Base-by-base conservation (phyloP, 2,329 filamentous ascomycete species). In the Thermoascus crustaceus region DNA sequence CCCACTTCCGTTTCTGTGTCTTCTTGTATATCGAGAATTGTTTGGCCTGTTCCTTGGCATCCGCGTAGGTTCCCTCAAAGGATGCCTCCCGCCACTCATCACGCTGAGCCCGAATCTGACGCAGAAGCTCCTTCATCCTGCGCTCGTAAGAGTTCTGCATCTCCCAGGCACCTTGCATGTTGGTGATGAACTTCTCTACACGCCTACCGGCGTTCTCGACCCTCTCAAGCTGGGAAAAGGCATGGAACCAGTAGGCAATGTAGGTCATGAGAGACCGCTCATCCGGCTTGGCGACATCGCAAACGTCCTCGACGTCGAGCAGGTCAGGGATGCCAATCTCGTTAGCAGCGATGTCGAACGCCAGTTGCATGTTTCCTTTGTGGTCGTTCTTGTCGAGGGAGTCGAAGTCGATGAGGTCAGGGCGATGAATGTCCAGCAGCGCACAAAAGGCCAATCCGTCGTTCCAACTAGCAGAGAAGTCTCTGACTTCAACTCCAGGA, bases 231-330 rank as follows among this genome's bases (percentile, higher is more conserved):
- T 96, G 89, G 19, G 89, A 96, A 60, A 98, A 98, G 50, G 91
- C 91, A 58, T 98, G 91, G 73, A 98, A 98, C 91, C 91, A 98
- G 69, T 98, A 98, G 45, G 91, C 91, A 52, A 98, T 98, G 62
- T 98, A 98, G 1, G 91, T 98, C 91, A 98, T 98, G 57, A 98
- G 73, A 59, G 85, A 93, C 50, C 86, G 81, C 64, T 98, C 91
- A 58, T 98, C 91, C 16, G 91, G 91, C 66, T 91, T 93, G 16
- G 87, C 76, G 18, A 98, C 89, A 58, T 98, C 91, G 60, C 86
- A 94, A 13, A 98, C 91, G 67, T 98, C 91, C 63, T 98, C 91
- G 9, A 96, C 91, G 60, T 98, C 91, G 40, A 98, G 75, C 57
- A 98, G 71, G 53, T 89, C 85, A 10, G 91, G 91, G 40, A 98